Percentiles rank a stretch among this genome's conserved stretches.
Conservation (phyloP, 2,329 filamentous ascomycete genomes). For the Colletotrichum cordylinicola region DNA sequence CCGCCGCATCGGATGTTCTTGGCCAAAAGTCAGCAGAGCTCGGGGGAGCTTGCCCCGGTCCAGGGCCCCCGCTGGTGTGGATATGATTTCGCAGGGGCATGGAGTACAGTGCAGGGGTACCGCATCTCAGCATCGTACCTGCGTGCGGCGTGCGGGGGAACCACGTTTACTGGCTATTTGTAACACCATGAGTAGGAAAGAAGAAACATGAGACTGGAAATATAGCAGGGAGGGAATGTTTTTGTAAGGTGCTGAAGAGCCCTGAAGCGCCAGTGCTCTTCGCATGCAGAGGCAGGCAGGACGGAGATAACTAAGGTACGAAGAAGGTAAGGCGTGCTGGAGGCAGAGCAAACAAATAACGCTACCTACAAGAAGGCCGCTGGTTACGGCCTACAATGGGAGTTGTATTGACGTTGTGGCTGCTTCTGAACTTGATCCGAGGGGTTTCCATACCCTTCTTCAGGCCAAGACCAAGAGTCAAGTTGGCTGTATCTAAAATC, state of each 20-base stretch:
- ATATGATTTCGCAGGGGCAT: neutral
- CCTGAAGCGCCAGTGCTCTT: neutral
- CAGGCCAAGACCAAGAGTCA: neutral
- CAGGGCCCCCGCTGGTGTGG: neutral
- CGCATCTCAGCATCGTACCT: neutral
- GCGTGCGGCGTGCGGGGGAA: neutral
- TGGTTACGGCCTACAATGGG: neutral
- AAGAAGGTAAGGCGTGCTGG: neutral
- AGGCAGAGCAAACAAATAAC: neutral
- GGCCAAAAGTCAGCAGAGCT: slow-evolving; percentile 19
- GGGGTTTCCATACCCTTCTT: neutral
- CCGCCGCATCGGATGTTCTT: slow-evolving; percentile 7
- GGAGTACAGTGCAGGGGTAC: neutral
- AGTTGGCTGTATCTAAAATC: neutral
- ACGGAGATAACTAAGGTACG: neutral
- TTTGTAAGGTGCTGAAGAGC: neutral
- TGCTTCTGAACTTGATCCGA: neutral
- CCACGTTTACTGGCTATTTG: neutral
- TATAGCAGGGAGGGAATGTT: neutral
- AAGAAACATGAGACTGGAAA: neutral
- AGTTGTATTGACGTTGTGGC: neutral
- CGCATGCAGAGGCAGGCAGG: neutral
- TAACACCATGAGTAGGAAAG: neutral
- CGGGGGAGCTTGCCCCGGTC: slow-evolving; percentile 15
- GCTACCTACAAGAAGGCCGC: neutral